A percentile compares a stretch with the other conserved stretches of the same genome.
Conservation (phyloP, 768 basidiomycete species). For the Lactarius sanguifluus region DNA sequence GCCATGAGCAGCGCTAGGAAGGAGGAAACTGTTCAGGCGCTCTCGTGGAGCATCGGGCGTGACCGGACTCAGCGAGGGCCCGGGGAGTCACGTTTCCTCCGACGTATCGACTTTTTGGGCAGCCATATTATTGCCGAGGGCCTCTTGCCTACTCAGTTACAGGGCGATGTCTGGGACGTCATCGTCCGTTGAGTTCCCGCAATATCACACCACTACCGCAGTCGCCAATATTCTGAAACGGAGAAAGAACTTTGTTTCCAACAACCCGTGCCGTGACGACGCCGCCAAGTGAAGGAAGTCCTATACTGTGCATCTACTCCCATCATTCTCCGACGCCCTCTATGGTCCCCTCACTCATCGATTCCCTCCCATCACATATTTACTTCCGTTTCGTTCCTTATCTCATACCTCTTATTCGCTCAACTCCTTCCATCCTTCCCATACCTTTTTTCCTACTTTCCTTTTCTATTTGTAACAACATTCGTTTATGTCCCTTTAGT, state of each 20-base stretch:
- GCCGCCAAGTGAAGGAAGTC: constrained; percentile 7
- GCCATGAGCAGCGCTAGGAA: constrained; percentile 4
- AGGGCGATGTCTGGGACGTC: constrained; percentile 16
- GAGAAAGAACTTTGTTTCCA: constrained; percentile 14
- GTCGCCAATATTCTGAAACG: neutral
- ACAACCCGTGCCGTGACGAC: neutral
- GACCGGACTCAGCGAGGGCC: constrained; percentile 13
- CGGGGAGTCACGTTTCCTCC: constrained; percentile 8
- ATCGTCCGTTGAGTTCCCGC: neutral
- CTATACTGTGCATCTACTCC: neutral
- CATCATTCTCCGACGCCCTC: neutral
- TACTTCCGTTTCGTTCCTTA: neutral
- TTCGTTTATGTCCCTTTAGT: constrained; percentile 11
- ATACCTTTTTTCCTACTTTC: neutral
- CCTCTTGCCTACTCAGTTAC: constrained; percentile 19
- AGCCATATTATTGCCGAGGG: constrained; percentile 8
- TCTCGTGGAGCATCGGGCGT: constrained; percentile 2
- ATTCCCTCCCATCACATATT: neutral
- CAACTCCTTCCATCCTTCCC: neutral
- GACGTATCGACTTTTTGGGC: constrained; percentile 17
- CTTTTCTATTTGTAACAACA: constrained; percentile 24
- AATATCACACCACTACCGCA: neutral
- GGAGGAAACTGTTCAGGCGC: neutral
- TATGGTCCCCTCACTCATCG: neutral
- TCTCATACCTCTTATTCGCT: neutral